Evolutionary conservation across 2,329 filamentous ascomycete species (phyloP), one percentile per base, ranked within the genome.

Genomic region (Ceratocystis diversiconidia): DNA sequence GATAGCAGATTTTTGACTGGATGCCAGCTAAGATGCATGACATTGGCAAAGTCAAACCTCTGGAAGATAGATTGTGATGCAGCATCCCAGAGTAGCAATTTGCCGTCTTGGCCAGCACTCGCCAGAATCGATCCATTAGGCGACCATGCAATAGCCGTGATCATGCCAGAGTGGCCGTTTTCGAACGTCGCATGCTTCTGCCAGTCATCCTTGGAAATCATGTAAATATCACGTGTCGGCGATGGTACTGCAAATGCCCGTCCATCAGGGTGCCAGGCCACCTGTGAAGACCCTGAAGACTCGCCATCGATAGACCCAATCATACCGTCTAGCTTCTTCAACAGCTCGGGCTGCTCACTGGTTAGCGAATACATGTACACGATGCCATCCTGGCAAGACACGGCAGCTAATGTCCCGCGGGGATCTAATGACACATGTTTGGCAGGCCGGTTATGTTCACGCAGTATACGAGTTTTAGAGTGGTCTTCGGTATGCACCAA

Each of bases 191-290:
- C 83, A 74, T 97, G 91, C 70, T 88, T 87, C 73, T 91, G 89
- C 89, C 92, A 96, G 73, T 96, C 90, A 63, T 84, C 85, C 68
- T 86, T 85, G n/a, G 92, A 95, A 65, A 96, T 82, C 48, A 96
- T 83, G 71, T 95, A 88, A 32, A 96, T 85, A 73, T 95, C 87
- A 76, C 87, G 83, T 25, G 88, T 90, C 0, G 88, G 83, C 22
- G 92, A 96, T 0, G 90, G 85, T 22, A 89, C 86, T 1, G 90
- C 92, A 75, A 99, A 95, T 2, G 92, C 90, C 70, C 90, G 84
- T 22, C 94, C 92, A 73, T 97, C 92, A 0, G 95, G 95, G 76
- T 97, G 94, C 94, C 94, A 99, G 0, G 85, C 83, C 5, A 87
- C 85, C 71, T 82, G 82, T 3, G 90, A 87, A 69, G 86, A 91